Evolutionary conservation across 1,284 basidiomycete genomes (phyloP), one percentile per base, ranked within the genome.

Genomic region (Schizopora paradoxa): DNA sequence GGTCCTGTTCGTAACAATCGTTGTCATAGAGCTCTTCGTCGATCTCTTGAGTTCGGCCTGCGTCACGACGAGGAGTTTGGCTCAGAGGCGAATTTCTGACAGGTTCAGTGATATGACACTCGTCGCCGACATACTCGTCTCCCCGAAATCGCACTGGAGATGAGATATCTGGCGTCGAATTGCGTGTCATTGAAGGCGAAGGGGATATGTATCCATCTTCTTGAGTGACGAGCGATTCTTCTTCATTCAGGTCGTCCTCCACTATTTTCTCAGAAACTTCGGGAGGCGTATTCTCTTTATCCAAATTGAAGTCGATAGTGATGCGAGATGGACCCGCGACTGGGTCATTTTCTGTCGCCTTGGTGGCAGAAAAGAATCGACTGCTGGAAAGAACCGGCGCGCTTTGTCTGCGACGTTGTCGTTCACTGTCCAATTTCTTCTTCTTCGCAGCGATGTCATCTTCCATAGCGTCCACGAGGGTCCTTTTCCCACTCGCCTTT

Each of bases 141-240:
- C 43, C 37, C 14, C 31, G 25, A 18, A 58, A 58, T 22, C 67
- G 66, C 28, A 68, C 48, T 14, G 84, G 84, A 14, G 85, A 86
- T 36, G 79, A 83, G 23, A 85, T 56, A 28, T 83, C 80, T 28
- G 78, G 73, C 7, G 73, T 72, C 47, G 74, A 73, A 54, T 61
- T 61, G 49, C 70, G 65, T 49, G 68, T 67, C 55, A 71, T 64
- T 40, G 76, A 77, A 47, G 73, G 66, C 11, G 75, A 68, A 14
- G 83, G 84, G 14, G 85, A 86, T 47, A 82, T 67, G 61, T 88
- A 88, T 28, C 86, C 85, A 54, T 85, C 84, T 58, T 88, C 86
- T 62, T 86, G 86, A 56, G 70, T 67, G 27, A 86, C 79, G 16
- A 53, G 57, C 60, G 52, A 13, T 45, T 32, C 45, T 28, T 53